phyloP scores from a whole-genome alignment of 345 rosid species.

The Microthlaspi erraticum region DNA sequence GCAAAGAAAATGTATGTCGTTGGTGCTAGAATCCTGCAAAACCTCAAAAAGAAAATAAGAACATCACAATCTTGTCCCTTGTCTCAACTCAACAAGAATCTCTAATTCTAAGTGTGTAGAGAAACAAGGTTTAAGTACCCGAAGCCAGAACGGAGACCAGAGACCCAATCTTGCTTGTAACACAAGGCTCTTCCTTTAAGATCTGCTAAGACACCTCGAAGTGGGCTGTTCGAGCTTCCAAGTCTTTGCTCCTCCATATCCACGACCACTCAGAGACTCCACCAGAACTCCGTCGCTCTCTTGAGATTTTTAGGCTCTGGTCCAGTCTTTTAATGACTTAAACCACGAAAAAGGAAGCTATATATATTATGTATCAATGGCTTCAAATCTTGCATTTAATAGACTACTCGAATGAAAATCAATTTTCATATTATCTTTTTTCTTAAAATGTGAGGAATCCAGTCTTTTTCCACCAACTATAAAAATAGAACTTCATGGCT shows the following conservation, averaged over 20 bases:
- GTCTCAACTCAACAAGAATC: background rate
- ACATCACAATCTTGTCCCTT: background rate
- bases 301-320: slow-evolving; percentile 8
- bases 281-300: slow-evolving; percentile 1
- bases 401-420: background rate
- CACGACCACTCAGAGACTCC: slow-evolving; percentile 12
- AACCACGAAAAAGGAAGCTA: slow-evolving; percentile 9
- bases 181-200: slow-evolving; percentile 62
- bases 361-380: slow-evolving; percentile 8
- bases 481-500: slow-evolving; percentile 1
- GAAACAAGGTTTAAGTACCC: slow-evolving; percentile 41
- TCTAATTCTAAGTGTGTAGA: background rate
- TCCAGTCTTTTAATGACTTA: slow-evolving; percentile 12
- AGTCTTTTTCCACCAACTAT: slow-evolving; percentile 21
- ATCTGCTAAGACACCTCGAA: slow-evolving; percentile 60
- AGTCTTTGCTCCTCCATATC: slow-evolving; percentile 45
- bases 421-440: background rate
- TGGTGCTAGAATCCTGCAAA: slow-evolving; percentile 76
- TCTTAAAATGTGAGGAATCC: slow-evolving; percentile 15
- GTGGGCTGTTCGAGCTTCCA: slow-evolving; percentile 52
- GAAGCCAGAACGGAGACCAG: slow-evolving; percentile 60
- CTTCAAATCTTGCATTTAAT: slow-evolving; percentile 14
- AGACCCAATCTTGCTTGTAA: slow-evolving; percentile 73
- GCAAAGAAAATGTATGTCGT: slow-evolving; percentile 87
- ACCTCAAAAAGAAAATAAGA: background rate